Base-by-base conservation (phyloP, 495 filamentous ascomycete genomes). In the Penicillium goetzii region DNA sequence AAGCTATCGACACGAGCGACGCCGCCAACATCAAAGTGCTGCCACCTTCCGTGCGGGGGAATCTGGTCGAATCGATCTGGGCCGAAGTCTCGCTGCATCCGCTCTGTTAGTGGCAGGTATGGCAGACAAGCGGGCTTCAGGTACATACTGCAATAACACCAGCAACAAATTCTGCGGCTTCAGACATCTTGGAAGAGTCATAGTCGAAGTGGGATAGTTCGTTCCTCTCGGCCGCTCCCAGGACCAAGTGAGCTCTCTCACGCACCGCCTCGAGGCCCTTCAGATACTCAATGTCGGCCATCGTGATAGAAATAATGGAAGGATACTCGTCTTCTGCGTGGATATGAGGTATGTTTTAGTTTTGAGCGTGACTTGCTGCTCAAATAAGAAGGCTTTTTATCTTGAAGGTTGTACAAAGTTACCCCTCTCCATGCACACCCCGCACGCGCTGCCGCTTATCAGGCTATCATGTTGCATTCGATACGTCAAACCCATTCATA, bases 1-100 rank as follows among this genome's bases (percentile, higher is more conserved):
- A 97, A 83, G 55, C 89, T 81, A 53, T 88, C 85, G 38, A 97
- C 81, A 17, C 92, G 85, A 68, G 92, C 88, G 9, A 85, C 81
- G 0, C 88, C 90, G n/a, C 92, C 92, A 57, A 93, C 87, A 53
- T 90, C 88, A 68, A 97, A 97, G 71, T 97, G 92, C 75, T 97
- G 92, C 86, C 92, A 93, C 34, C 92, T 84, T 53, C 92, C 92
- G 71, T 96, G 92, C 12, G 89, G 86, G 4, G 92, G 92, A 38
- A 80, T 80, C 2, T 62, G 55, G 47, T 84, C 59, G 64, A 82
- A 86, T 41, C 59, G 67, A 64, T 84, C 77, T 0, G 84, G 83
- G 25, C 80, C 83, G 62, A 80, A 85, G 68, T 86, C 84, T 55
- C 84, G 75, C 84, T 40, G 23, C 47, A 12, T 33, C 55, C 3